These are phyloP conservation scores for Cladosporium phlei DNA, from an alignment of 2,329 filamentous ascomycete genomes.

Conservation along the genomic window DNA sequence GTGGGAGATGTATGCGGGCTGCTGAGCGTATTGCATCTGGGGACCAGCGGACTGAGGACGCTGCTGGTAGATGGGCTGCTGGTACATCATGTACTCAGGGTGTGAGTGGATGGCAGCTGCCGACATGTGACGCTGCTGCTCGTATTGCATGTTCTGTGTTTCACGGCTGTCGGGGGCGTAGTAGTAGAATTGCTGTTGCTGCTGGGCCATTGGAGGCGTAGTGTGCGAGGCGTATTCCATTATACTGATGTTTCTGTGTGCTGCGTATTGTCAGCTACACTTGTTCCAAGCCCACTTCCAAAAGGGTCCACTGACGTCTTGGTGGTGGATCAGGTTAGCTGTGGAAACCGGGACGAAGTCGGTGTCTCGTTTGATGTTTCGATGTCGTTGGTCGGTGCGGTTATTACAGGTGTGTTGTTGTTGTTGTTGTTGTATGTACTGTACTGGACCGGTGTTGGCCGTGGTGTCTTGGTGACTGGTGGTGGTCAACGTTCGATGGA, in stretches of 20 bases:
- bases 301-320: constrained; percentile 12
- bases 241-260: constrained; percentile 12
- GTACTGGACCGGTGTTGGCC: constrained; percentile 5
- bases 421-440: constrained; percentile 12
- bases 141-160: constrained; percentile 5
- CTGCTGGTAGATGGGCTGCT: constrained; percentile 42
- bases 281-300: not conserved
- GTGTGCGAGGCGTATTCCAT: constrained; percentile 41
- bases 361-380: constrained; percentile 3
- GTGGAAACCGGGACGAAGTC: not conserved
- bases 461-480: constrained; percentile 4
- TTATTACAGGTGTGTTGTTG: constrained; percentile 8
- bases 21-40: constrained; percentile 34
- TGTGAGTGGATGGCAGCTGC: constrained; percentile 41
- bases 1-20: constrained; percentile 52
- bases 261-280: constrained; percentile 3
- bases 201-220: constrained; percentile 57
- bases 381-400: constrained; percentile 6
- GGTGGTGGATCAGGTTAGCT: constrained; percentile 8
- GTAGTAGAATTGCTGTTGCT: constrained; percentile 87
- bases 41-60: constrained; percentile 29
- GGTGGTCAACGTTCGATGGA: constrained; percentile 4
- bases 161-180: constrained; percentile 62
- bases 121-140: constrained; percentile 45
- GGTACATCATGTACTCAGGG: constrained; percentile 47